Evolutionary conservation across 495 filamentous ascomycete species (phyloP), one percentile per base, ranked within the genome.

Genomic region (Stereocaulon alpinum): DNA sequence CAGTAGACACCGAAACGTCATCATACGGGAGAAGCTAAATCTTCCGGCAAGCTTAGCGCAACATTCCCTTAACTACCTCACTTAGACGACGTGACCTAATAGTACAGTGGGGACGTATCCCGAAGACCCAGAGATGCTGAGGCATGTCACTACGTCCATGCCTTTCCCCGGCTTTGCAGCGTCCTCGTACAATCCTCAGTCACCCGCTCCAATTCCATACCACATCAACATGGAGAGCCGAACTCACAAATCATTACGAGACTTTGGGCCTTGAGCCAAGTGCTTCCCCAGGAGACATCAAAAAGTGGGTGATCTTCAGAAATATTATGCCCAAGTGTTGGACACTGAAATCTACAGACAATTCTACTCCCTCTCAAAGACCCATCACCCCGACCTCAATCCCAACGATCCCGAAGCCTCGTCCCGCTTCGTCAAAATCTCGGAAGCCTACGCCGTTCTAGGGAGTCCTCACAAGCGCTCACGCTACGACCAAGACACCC

Each of bases 321-420:
- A 24, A 24, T 24, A 24, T 3, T 24, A 1, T 24, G 24, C 24
- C 24, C 3, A 1, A 24, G 24, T 24, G 51, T 53, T 56, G 51
- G 22, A 34, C 17, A 37, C 63, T 69, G 32, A 67, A 32, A 14
- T 42, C 14, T 56, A 40, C 60, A 87, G 86, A 65, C 84, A 91
- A 77, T 98, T 94, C 81, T 96, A 95, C 80, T 66, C 76, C 64
- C 87, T 98, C 69, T 95, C 90, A 72, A 93, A 96, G 73, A 71
- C 75, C 53, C 87, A 96, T 82, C 93, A 98, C 76, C 93, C 93
- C 15, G 93, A 98, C 81, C 85, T 80, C 72, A 93, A 97, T 78
- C 88, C 79, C 59, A 51, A 73, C 60, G 85, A 95, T 74, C 85
- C 87, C 1, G 69, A 76, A 61, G 88, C 93, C 59, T 74, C 84